Evolutionary conservation across 2,329 filamentous ascomycete genomes (phyloP).

Genomic region (Periconia digitata): DNA sequence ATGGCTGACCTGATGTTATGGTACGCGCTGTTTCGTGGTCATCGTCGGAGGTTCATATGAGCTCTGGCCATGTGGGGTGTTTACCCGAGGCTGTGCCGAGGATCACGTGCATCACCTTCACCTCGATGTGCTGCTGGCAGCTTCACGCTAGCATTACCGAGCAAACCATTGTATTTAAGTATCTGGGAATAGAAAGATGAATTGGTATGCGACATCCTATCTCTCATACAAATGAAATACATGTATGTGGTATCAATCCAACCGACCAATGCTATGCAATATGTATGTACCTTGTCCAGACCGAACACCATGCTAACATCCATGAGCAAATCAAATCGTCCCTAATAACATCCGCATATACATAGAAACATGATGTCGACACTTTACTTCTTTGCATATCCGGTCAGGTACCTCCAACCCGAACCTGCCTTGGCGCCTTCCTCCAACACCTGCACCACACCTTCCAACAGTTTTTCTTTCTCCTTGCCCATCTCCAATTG

Average conservation of each 20-base stretch:
- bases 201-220: not conserved
- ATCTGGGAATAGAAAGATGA: not conserved
- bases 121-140: not conserved
- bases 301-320: slow-evolving; percentile 24
- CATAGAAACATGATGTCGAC: slow-evolving; percentile 10
- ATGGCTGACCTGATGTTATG: not conserved
- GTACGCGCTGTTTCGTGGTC: not conserved
- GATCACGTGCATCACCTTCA: slow-evolving; percentile 14
- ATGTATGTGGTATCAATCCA: slow-evolving; percentile 32
- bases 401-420: slow-evolving; percentile 62
- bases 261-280: slow-evolving; percentile 7
- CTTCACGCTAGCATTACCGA: too few relatives aligned
- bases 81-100: slow-evolving; percentile 20
- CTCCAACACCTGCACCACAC: slow-evolving; percentile 60
- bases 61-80: slow-evolving; percentile 25
- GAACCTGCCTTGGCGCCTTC: slow-evolving; percentile 60
- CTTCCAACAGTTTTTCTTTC: slow-evolving; percentile 55
- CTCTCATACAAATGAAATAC: slow-evolving; percentile 26
- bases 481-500: slow-evolving; percentile 81
- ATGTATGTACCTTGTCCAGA: slow-evolving; percentile 2
- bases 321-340: slow-evolving; percentile 7
- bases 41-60: not conserved
- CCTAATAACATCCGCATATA: slow-evolving; percentile 6
- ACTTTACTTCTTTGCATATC: slow-evolving; percentile 46
- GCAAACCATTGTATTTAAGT: too few relatives aligned